These are phyloP conservation scores for Lichtheimia ramosa DNA, from an alignment of 371 early-diverging fungal species.

Conservation along the genomic window DNA sequence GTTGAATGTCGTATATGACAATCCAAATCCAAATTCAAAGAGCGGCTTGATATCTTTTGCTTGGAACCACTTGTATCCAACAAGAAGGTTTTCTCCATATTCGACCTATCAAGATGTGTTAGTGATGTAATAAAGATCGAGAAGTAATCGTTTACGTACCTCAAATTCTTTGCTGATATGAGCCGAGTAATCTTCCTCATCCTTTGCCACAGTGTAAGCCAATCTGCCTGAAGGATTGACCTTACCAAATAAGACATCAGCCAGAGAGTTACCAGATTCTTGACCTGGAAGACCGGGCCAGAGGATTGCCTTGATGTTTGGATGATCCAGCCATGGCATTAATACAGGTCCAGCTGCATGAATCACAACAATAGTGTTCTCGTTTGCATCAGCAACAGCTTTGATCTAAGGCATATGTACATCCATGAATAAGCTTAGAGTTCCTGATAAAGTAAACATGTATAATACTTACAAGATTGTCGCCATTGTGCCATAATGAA, in stretches of 20 bases:
- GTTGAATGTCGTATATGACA: slow-evolving; percentile 55
- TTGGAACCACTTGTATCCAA: slow-evolving; percentile 54
- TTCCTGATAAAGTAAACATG: slow-evolving; percentile 52
- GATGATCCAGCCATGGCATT: slow-evolving; percentile 59
- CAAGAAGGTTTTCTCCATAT: slow-evolving; percentile 48
- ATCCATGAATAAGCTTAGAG: not conserved
- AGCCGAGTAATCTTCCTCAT: slow-evolving; percentile 34
- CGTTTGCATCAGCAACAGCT: slow-evolving; percentile 51
- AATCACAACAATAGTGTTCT: slow-evolving; percentile 60
- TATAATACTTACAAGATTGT: slow-evolving; percentile 46
- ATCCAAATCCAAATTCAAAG: slow-evolving; percentile 56
- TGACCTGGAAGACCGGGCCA: slow-evolving; percentile 57
- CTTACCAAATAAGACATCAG: slow-evolving; percentile 54
- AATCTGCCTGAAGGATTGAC: slow-evolving; percentile 58
- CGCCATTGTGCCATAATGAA: slow-evolving; percentile 58
- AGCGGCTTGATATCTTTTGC: slow-evolving; percentile 42
- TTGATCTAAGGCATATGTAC: slow-evolving; percentile 30
- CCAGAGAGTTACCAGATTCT: slow-evolving; percentile 52
- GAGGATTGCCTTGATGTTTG: slow-evolving; percentile 57
- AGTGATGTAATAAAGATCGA: not conserved
- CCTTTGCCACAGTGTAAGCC: slow-evolving; percentile 46
- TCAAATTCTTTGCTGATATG: slow-evolving; percentile 28
- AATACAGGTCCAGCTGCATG: slow-evolving; percentile 59
- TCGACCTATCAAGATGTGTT: slow-evolving; percentile 15
- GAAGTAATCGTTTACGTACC: not conserved